Conservation (phyloP, 495 filamentous ascomycete genomes). For the Neurospora sp. region DNA sequence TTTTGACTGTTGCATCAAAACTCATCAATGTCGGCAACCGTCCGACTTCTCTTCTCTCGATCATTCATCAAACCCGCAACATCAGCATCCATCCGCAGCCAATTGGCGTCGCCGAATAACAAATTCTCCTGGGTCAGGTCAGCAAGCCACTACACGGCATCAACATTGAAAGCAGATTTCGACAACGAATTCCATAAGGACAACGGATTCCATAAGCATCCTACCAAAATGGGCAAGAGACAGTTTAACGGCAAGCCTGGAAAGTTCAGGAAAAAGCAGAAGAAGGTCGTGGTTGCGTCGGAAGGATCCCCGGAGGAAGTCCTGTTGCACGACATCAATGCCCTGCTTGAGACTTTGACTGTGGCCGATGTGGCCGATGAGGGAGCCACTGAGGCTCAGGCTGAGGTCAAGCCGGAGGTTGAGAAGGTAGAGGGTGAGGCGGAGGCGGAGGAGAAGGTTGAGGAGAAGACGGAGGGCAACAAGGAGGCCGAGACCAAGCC, state of each 20-base stretch:
- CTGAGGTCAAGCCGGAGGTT: constrained; percentile 1
- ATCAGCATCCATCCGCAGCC: neutral
- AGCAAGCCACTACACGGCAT: neutral
- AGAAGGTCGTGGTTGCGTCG: constrained; percentile 7
- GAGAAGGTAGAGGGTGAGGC: neutral
- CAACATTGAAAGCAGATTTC: neutral
- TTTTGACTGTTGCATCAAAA: neutral
- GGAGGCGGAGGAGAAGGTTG: neutral
- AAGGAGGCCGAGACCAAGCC: constrained; percentile 4
- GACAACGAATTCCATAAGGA: neutral
- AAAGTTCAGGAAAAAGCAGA: constrained; percentile 13
- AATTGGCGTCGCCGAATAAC: neutral
- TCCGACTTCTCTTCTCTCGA: neutral
- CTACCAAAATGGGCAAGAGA: neutral
- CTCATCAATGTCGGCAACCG: neutral
- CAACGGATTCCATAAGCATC: neutral
- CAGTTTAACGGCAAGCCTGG: constrained; percentile 6
- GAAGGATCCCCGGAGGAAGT: constrained; percentile 60
- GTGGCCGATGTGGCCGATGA: constrained; percentile 23
- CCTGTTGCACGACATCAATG: constrained; percentile 57
- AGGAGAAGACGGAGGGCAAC: neutral
- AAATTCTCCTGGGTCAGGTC: neutral
- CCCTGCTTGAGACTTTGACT: constrained; percentile 47
- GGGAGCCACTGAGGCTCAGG: constrained; percentile 4
- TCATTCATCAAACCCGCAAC: neutral